Conservation (phyloP, 805 yeast genomes). For the Candida parachauliodes region DNA sequence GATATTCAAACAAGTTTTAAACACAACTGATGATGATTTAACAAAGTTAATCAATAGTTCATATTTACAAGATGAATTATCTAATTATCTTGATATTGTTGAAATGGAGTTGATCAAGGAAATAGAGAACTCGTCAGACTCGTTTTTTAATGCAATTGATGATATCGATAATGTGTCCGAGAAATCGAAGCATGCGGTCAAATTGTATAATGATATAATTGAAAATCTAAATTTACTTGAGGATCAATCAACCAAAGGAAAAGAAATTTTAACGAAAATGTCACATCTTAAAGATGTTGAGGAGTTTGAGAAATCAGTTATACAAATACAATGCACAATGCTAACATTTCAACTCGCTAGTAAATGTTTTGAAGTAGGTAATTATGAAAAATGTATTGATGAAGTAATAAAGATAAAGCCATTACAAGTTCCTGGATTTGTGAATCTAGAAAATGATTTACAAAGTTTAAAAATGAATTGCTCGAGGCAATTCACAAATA, state of each 20-base stretch:
- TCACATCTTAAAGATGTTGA: conserved; percentile 57
- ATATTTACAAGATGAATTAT: conserved; percentile 69
- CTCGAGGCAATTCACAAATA: conserved; percentile 61
- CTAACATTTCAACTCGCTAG: conserved; percentile 32
- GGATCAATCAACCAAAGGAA: conserved; percentile 48
- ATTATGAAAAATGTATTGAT: conserved; percentile 53
- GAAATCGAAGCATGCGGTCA: conserved; percentile 50
- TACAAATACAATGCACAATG: conserved; percentile 45
- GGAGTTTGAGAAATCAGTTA: conserved; percentile 56
- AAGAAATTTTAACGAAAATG: conserved; percentile 46
- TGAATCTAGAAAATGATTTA: conserved; percentile 49
- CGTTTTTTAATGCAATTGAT: conserved; percentile 80
- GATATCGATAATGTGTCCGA: conserved; percentile 65
- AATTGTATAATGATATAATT: conserved; percentile 44
- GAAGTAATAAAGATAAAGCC: conserved; percentile 54
- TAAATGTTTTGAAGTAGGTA: conserved; percentile 37
- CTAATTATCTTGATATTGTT: conserved; percentile 79
- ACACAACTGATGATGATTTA: conserved; percentile 38
- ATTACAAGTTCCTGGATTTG: conserved; percentile 53
- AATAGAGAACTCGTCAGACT: conserved; percentile 77
- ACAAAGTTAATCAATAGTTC: conserved; percentile 46
- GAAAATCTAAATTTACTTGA: conserved; percentile 45
- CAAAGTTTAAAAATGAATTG: conserved; percentile 56
- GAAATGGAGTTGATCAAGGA: conserved; percentile 79
- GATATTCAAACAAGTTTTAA: conserved; percentile 70